Conservation (phyloP, 441 rosid genomes). For the Populus hybrid region DNA sequence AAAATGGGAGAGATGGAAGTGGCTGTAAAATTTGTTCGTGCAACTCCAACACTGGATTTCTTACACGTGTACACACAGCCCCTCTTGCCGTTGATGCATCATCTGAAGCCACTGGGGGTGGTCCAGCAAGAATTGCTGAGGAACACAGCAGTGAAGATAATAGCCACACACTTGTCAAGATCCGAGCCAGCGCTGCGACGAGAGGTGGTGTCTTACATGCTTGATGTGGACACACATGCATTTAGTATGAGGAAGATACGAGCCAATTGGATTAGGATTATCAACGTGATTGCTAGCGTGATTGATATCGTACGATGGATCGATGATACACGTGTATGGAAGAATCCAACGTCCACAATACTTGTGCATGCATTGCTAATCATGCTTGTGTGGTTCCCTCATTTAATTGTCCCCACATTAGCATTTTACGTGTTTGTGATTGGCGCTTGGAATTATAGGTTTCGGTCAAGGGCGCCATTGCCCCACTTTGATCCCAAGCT, state of each 20-base stretch:
- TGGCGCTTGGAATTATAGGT: constrained; percentile 82
- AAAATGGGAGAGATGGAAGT: constrained; percentile 87
- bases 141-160: constrained; percentile 64
- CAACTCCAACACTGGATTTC: constrained; percentile 44
- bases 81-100: constrained; percentile 81
- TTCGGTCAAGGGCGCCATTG: constrained; percentile 59
- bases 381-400: constrained; percentile 87
- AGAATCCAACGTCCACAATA: constrained; percentile 67
- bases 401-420: constrained; percentile 70
- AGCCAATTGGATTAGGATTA: constrained; percentile 83
- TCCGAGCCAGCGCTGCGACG: constrained; percentile 82
- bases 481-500: constrained; percentile 69
- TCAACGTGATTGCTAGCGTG: constrained; percentile 74
- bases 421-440: constrained; percentile 69
- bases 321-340: constrained; percentile 72
- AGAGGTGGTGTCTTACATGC: constrained; percentile 74
- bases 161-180: constrained; percentile 60
- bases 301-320: constrained; percentile 82
- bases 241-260: constrained; percentile 93
- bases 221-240: constrained; percentile 76
- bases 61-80: constrained; percentile 63
- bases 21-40: constrained; percentile 72
- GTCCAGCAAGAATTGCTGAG: constrained; percentile 83
- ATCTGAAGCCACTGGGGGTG: constrained; percentile 73
- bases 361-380: constrained; percentile 66